Base-by-base conservation (phyloP, 108 stramenopile species). In the Discostella stelligeroides region DNA sequence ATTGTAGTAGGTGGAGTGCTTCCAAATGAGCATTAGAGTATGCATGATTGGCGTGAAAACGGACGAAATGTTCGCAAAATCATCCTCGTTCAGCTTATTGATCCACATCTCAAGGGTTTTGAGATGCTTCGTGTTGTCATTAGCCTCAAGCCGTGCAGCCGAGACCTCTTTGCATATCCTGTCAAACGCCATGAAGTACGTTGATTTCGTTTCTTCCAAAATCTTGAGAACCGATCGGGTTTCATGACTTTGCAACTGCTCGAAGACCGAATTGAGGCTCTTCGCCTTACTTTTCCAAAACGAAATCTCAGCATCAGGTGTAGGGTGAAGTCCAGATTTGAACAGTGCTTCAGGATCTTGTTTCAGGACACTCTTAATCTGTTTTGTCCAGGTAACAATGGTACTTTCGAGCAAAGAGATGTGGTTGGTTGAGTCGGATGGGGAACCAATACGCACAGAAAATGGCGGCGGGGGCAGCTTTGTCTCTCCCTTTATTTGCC, bases 341-440 rank as follows among this genome's bases (percentile, higher is more conserved):
- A 96, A 87, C 62, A 82, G 86, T 17, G 73, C 62, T 60, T 95
- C 95, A 9, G 95, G 94, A 75, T 96, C 95, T 81, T 94, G 92
- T 73, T 94, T 92, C 57, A 96, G 78, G 12, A 96, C 91, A 58
- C 67, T 83, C 63, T 93, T 91, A 63, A 96, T 94, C 79, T 96
- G 95, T 64, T 95, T 96, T 14, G 94, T 96, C 95, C 95, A 96
- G 20, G 89, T 95, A 60, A 94, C 85, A 57, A 96, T 89, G 56
- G 94, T 89, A 8, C 91, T 85, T 54, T 96, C 95, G 15, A 96
- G 79, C n/a, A 96, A 72, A 11, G 86, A 74, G 29, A 90, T 84
- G n/a, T 90, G 84, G 56, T 94, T 94, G 75, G 86, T 86, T 17
- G 81, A 84, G 12, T 82, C 80, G 47, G 48, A 73, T 41, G 39